These are phyloP conservation scores for Termitomyces sp. DNA, from an alignment of 768 basidiomycete species.

Conservation along the genomic window DNA sequence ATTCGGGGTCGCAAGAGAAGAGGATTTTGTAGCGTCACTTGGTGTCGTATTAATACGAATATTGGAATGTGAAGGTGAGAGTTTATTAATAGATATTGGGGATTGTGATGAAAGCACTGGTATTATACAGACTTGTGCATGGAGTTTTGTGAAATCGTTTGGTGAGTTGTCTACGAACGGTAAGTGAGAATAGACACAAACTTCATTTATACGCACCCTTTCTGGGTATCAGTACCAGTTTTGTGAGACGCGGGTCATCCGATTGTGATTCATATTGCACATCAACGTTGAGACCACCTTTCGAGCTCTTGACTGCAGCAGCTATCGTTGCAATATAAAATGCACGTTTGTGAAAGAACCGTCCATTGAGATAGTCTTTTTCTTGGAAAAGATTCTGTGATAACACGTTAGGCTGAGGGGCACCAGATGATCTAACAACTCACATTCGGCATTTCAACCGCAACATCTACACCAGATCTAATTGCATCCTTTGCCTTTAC, in stretches of 20 bases:
- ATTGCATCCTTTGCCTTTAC: slow-evolving; percentile 66
- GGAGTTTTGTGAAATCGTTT: slow-evolving; percentile 60
- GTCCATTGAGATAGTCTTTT: slow-evolving; percentile 86
- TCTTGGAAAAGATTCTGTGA: slow-evolving; percentile 80
- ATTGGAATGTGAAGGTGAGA: slow-evolving; percentile 75
- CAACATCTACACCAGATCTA: slow-evolving; percentile 71
- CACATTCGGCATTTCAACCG: slow-evolving; percentile 84
- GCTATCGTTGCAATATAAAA: slow-evolving; percentile 85
- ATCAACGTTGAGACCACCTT: slow-evolving; percentile 48
- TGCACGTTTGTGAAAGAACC: slow-evolving; percentile 89
- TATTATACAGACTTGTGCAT: slow-evolving; percentile 69
- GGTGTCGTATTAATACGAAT: slow-evolving; percentile 19
- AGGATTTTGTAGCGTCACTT: slow-evolving; percentile 15
- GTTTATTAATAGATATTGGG: slow-evolving; percentile 59
- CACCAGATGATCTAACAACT: slow-evolving; percentile 17
- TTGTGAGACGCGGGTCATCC: slow-evolving; percentile 60
- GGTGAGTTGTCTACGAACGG: slow-evolving; percentile 37
- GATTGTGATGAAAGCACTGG: slow-evolving; percentile 54
- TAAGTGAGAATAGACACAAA: slow-evolving; percentile 20
- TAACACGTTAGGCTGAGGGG: slow-evolving; percentile 11
- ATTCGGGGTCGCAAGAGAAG: slow-evolving; percentile 55
- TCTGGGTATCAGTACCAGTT: slow-evolving; percentile 52
- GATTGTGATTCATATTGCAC: slow-evolving; percentile 50
- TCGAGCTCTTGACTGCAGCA: slow-evolving; percentile 42
- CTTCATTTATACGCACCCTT: slow-evolving; percentile 34